These are phyloP conservation scores for Colletotrichum caudatum DNA, from an alignment of 2,329 filamentous ascomycete species.

Conservation along the genomic window DNA sequence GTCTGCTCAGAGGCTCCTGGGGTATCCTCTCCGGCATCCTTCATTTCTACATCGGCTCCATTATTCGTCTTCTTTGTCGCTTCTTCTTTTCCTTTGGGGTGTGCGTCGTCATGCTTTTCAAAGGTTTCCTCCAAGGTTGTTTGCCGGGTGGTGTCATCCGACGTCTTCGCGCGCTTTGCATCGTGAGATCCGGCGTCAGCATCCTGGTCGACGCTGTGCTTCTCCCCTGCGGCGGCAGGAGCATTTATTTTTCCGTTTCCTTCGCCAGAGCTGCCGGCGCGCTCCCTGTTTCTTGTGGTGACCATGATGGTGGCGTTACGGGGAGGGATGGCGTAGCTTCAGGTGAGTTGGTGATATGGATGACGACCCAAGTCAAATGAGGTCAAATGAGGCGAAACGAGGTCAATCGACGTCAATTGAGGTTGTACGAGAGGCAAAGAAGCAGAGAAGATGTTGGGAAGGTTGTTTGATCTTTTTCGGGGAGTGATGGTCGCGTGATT, in stretches of 20 bases:
- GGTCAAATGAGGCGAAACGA: not conserved
- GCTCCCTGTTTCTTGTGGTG: constrained; percentile 27
- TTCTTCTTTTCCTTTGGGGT: not conserved
- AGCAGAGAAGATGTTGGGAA: not conserved
- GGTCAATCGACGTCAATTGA: not conserved
- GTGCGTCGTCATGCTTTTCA: constrained; percentile 10
- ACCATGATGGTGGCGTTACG: constrained; percentile 19
- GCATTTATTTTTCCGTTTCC: constrained; percentile 4
- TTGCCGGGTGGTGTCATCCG: constrained; percentile 17
- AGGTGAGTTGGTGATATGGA: not conserved
- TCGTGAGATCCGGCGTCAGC: constrained; percentile 12
- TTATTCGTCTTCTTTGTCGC: not conserved
- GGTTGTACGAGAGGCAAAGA: not conserved
- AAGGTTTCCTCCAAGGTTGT: constrained; percentile 39
- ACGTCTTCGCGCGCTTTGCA: constrained; percentile 40
- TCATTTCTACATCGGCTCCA: constrained; percentile 22
- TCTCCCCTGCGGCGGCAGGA: constrained; percentile 29
- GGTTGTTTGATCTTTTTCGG: not conserved
- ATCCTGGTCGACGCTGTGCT: constrained; percentile 29
- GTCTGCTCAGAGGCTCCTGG: not conserved
- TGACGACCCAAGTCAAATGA: not conserved
- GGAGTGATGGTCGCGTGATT: not conserved
- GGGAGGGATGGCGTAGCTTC: not conserved
- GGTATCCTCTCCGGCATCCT: constrained; percentile 5
- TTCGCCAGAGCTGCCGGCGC: constrained; percentile 16